A percentile compares a stretch with the other conserved stretches of the same genome.
These are phyloP conservation scores for Cucurbita argyrosperma DNA, from an alignment of 306 rosid genomes.

Conservation along the genomic window DNA sequence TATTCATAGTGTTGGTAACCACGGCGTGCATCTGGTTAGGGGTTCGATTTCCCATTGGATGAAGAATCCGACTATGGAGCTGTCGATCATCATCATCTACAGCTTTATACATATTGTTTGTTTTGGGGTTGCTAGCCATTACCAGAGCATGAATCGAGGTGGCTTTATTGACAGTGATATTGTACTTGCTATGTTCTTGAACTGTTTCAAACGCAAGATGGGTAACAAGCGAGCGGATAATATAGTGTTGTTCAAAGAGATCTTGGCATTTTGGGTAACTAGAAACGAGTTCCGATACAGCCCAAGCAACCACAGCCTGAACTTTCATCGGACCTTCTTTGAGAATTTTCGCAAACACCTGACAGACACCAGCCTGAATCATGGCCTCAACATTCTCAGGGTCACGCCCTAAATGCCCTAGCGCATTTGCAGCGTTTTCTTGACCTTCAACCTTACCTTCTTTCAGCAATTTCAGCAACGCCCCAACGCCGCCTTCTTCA, in stretches of 20 bases:
- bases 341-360: constrained; percentile 49
- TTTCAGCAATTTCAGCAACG: constrained; percentile 51
- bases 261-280: constrained; percentile 71
- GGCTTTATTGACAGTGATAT: constrained; percentile 38
- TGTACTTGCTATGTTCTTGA: constrained; percentile 79
- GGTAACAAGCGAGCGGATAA: constrained; percentile 54
- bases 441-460: constrained; percentile 70
- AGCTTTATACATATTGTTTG: not conserved
- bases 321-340: constrained; percentile 83
- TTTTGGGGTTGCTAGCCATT: constrained; percentile 31
- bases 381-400: constrained; percentile 53
- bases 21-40: constrained; percentile 45
- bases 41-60: constrained; percentile 43
- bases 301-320: constrained; percentile 60
- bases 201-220: constrained; percentile 88
- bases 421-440: constrained; percentile 56
- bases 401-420: constrained; percentile 64
- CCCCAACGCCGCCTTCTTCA: constrained; percentile 72
- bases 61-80: constrained; percentile 12
- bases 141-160: constrained; percentile 69
- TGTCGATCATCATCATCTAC: constrained; percentile 18
- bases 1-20: constrained; percentile 44
- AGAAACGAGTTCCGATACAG: constrained; percentile 59
- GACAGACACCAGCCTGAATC: constrained; percentile 55
- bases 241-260: constrained; percentile 72